phyloP scores from a whole-genome alignment of 495 filamentous ascomycete genomes.

The Terfezia claveryi region DNA sequence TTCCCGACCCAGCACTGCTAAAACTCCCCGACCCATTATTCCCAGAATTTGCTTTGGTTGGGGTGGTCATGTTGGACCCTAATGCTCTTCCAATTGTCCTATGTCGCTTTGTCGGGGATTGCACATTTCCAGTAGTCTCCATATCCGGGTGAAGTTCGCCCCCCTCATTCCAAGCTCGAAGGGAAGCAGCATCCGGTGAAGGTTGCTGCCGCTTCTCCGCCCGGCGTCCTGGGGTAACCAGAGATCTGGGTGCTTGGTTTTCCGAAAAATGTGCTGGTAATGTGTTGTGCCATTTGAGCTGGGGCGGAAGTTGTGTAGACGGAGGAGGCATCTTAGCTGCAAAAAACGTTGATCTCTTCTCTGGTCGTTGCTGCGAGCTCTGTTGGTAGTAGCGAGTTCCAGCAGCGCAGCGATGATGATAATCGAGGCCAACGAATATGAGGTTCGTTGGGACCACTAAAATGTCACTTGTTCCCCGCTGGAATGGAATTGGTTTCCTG shows the following conservation, averaged over 20 bases:
- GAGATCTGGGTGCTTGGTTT: neutral
- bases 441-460: too few species aligned
- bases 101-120: slow-evolving; percentile 12
- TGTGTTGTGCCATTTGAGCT: slow-evolving; percentile 19
- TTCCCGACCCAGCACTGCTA: slow-evolving; percentile 12
- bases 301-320: neutral
- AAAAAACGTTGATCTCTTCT: slow-evolving; percentile 2
- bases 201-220: neutral
- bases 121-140: neutral
- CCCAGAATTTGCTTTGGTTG: slow-evolving; percentile 5
- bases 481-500: too few species aligned
- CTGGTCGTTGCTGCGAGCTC: too few species aligned
- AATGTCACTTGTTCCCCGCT: too few species aligned
- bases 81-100: slow-evolving; percentile 1
- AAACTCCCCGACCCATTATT: slow-evolving; percentile 3
- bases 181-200: neutral
- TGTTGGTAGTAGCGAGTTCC: too few species aligned
- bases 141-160: too few species aligned
- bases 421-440: too few species aligned
- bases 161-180: too few species aligned
- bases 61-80: slow-evolving; percentile 7
- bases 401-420: too few species aligned
- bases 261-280: slow-evolving; percentile 16
- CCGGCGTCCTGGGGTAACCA: neutral
- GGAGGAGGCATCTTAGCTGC: neutral